Conservation (phyloP, 768 basidiomycete species). For the Naematelia encephala region DNA sequence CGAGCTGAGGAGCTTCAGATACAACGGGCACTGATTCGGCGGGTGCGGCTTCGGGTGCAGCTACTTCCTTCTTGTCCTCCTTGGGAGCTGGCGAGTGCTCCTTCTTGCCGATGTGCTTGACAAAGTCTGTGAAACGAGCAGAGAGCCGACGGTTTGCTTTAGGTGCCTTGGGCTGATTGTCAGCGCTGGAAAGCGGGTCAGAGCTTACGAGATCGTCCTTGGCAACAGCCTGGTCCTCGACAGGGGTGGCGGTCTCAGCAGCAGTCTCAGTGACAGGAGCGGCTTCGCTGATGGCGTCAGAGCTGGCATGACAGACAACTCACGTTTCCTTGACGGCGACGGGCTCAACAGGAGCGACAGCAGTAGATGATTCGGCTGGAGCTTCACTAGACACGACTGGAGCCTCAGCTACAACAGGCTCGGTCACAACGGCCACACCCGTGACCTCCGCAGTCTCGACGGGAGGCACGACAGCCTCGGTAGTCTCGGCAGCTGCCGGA, state of each 20-base stretch:
- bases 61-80: conserved; percentile 47
- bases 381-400: conserved; percentile 10
- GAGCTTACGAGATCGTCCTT: conserved; percentile 59
- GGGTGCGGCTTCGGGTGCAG: conserved; percentile 40
- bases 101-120: conserved; percentile 58
- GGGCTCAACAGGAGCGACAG: conserved; percentile 13
- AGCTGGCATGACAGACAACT: conserved; percentile 46
- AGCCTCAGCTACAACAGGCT: conserved; percentile 51
- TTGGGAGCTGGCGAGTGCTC: conserved; percentile 26
- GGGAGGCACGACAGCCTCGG: conserved; percentile 51
- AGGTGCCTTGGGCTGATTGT: conserved; percentile 43
- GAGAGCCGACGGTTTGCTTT: conserved; percentile 83
- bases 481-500: conserved; percentile 41
- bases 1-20: conserved; percentile 83
- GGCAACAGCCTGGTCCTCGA: conserved; percentile 40
- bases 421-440: conserved; percentile 38
- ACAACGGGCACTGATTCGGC: conserved; percentile 58
- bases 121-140: conserved; percentile 74
- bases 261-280: conserved; percentile 50
- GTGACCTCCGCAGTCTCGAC: conserved; percentile 12
- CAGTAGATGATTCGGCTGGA: conserved; percentile 17
- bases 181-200: conserved; percentile 3
- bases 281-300: conserved; percentile 52
- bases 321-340: conserved; percentile 65
- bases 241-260: conserved; percentile 47